phyloP scores from a whole-genome alignment of 345 rosid genomes.

The Triadica sebifera region DNA sequence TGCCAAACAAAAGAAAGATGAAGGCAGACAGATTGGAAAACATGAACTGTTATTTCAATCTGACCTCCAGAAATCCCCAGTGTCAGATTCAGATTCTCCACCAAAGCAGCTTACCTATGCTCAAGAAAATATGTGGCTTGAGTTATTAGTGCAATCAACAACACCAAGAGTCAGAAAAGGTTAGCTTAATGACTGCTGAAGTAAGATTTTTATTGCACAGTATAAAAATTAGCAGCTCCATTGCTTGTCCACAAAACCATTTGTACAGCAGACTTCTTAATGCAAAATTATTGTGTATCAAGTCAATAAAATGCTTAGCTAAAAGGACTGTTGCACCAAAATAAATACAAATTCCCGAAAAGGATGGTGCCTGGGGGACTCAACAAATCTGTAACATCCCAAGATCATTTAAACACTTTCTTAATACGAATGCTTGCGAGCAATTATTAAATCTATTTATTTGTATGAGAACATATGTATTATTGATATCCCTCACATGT shows the following conservation, averaged over 20 bases:
- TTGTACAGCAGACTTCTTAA: neutral
- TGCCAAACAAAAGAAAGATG: conserved; percentile 10
- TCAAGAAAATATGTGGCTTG: conserved; percentile 2
- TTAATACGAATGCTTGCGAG: neutral
- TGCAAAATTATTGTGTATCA: neutral
- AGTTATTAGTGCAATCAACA: neutral
- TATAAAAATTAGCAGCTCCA: neutral
- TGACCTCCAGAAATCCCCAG: conserved; percentile 98
- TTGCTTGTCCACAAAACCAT: conserved; percentile 1
- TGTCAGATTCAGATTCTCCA: conserved; percentile 83
- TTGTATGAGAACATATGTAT: neutral
- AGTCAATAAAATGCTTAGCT: neutral
- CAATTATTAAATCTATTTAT: neutral
- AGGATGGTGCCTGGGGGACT: neutral
- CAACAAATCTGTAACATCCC: neutral
- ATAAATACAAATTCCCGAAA: conserved; percentile 1
- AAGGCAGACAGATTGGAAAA: neutral
- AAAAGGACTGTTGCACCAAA: neutral
- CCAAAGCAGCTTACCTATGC: conserved; percentile 95
- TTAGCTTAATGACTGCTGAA: neutral
- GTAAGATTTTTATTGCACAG: neutral
- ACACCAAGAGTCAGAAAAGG: neutral
- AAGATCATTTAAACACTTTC: neutral
- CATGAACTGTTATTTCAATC: conserved; percentile 7
- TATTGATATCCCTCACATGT: neutral